Base-by-base conservation (phyloP, 2,329 filamentous ascomycete genomes). In the Colletotrichum sp. region DNA sequence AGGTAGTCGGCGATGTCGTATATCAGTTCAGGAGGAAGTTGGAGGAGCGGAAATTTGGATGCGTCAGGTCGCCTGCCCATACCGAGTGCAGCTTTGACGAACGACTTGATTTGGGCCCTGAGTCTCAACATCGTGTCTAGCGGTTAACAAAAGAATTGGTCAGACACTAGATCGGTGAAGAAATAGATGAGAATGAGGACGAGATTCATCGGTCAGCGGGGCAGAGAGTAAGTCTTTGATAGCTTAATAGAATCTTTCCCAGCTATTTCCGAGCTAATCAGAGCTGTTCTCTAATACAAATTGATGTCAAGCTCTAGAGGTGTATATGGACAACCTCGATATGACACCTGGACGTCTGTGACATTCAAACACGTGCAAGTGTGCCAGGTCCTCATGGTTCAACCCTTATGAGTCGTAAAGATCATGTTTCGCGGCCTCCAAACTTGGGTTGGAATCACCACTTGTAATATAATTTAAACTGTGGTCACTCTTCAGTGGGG, bases 191-290 rank as follows among this genome's bases (percentile, higher is more conserved):
- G 10, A 22, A 5, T 9, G 10, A 52, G 10, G 10, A 52, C 1
- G 44, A 22, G 10, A 0, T 4, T 52, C 12, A 1, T 48, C 10
- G 3, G n/a, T 22, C 6, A 22, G 44, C n/a, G 44, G 4, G 44
- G 10, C 4, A 1, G 44, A 52, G 10, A 2, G 3, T 52, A 1
- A 2, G 3, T 7, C 6, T 52, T 52, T 1, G 6, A 52, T 2
- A 3, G 10, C 1, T 52, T 52, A 12, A 8, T 12, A 8, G 44
- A 52, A 52, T 13, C 1, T 1, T 52, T 52, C n/a, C 3, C 6
- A n/a, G 34, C 34, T 36, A 36, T 6, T 16, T 32, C 30, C 30
- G 30, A 32, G 34, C 34, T 36, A 36, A 36, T 16, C 34, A 36
- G 4, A 39, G 15, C 36, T 39, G 36, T 39, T 44, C 9, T n/a